These are phyloP conservation scores for Rhizopogon vinicolor DNA, from an alignment of 768 basidiomycete genomes.

Conservation along the genomic window DNA sequence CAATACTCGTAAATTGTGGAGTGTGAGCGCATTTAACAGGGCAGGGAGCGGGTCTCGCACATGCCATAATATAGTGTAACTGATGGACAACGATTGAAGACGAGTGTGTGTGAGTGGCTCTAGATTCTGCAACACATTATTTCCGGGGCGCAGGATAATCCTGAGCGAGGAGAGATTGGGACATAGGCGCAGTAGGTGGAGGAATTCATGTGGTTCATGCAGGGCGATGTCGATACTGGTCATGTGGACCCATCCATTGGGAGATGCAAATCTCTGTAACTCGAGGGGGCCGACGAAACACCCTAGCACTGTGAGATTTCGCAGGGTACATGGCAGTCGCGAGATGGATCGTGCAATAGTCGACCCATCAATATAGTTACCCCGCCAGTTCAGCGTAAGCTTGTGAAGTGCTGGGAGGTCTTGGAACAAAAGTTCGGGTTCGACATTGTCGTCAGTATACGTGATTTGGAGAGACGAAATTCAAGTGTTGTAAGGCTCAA, in stretches of 20 bases:
- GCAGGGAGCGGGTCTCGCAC: too few species aligned
- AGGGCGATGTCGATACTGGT: slow-evolving; percentile 8
- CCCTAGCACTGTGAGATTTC: too few species aligned
- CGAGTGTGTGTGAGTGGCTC: slow-evolving; percentile 6
- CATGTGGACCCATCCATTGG: slow-evolving; percentile 13
- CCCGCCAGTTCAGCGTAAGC: slow-evolving; percentile 12
- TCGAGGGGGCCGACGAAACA: too few species aligned
- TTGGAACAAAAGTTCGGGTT: slow-evolving; percentile 11
- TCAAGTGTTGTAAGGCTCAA: slow-evolving; percentile 14
- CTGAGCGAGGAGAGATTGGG: slow-evolving; percentile 13
- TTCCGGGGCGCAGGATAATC: slow-evolving; percentile 1
- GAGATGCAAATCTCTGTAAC: slow-evolving; percentile 6
- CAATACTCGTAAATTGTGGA: too few species aligned
- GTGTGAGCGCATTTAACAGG: too few species aligned
- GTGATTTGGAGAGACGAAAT: slow-evolving; percentile 3
- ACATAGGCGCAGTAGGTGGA: slow-evolving; percentile 14
- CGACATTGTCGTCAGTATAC: slow-evolving; percentile 11
- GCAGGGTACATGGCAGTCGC: slow-evolving; percentile 1
- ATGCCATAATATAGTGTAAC: slow-evolving; percentile 9
- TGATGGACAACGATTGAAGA: slow-evolving; percentile 12
- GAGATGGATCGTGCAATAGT: neutral
- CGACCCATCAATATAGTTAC: neutral
- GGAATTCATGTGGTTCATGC: neutral
- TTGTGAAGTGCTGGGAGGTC: slow-evolving; percentile 15
- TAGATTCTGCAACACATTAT: neutral